These are phyloP conservation scores for Penicillium sp. DNA, from an alignment of 2,329 filamentous ascomycete species.

Conservation along the genomic window DNA sequence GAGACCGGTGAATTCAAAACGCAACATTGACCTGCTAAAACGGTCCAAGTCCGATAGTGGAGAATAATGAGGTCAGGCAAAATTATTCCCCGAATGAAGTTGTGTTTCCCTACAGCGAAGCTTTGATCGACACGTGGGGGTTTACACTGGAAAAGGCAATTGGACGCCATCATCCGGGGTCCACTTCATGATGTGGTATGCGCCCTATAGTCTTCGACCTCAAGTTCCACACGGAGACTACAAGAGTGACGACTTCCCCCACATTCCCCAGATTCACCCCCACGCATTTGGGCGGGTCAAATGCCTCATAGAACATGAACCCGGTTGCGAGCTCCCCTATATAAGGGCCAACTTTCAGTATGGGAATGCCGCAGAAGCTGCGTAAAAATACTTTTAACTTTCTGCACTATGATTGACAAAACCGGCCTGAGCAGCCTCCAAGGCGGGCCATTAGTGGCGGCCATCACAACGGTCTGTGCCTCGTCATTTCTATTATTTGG, in stretches of 20 bases:
- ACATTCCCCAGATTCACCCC: constrained; percentile 15
- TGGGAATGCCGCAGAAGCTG: not conserved
- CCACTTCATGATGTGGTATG: constrained; percentile 4
- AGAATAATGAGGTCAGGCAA: not conserved
- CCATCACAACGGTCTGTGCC: constrained; percentile 25
- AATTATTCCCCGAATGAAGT: not conserved
- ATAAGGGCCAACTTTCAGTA: not conserved
- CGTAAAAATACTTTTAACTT: not conserved
- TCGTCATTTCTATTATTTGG: constrained; percentile 45
- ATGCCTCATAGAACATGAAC: constrained; percentile 6
- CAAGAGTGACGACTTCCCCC: not conserved
- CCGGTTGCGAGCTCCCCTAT: not conserved
- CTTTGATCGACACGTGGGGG: constrained; percentile 13
- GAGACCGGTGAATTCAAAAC: not conserved
- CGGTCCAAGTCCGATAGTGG: constrained; percentile 1
- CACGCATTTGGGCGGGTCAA: constrained; percentile 11
- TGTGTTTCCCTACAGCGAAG: constrained; percentile 2
- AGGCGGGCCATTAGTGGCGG: constrained; percentile 17
- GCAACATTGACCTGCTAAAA: not conserved
- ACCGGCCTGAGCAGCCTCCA: constrained; percentile 18
- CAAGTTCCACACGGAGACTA: not conserved
- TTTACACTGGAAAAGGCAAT: constrained; percentile 3
- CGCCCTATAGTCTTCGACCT: not conserved
- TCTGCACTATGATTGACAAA: constrained; percentile 7
- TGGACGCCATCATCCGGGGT: constrained; percentile 2